Evolutionary conservation across 805 yeast genomes (phyloP).

Genomic region (Ogataea trehalophila): DNA sequence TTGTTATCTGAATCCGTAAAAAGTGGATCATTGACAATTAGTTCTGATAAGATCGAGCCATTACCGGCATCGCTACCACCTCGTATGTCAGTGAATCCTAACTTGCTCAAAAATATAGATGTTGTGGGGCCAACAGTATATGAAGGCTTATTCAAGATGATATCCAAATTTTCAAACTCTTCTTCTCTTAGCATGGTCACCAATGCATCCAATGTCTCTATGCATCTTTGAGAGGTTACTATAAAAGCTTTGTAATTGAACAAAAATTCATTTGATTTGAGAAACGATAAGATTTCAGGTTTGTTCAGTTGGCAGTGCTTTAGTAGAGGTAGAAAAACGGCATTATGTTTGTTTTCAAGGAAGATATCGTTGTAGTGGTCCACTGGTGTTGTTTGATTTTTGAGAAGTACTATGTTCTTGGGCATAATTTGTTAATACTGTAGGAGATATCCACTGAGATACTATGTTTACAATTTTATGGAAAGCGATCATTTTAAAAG

Average conservation of each 20-base stretch:
- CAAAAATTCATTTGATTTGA: conserved; percentile 41
- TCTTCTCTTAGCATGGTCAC: conserved; percentile 27
- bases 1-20: conserved; percentile 17
- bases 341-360: conserved; percentile 29
- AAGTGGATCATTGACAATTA: conserved; percentile 41
- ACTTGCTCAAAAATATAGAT: conserved; percentile 43
- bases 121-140: conserved; percentile 96
- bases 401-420: conserved; percentile 47
- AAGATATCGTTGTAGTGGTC: conserved; percentile 61
- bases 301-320: conserved; percentile 56
- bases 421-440: conserved; percentile 7
- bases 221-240: conserved; percentile 88
- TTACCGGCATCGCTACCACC: conserved; percentile 82
- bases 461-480: neutral
- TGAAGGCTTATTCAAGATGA: conserved; percentile 46
- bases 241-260: conserved; percentile 48
- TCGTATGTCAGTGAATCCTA: conserved; percentile 64
- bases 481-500: neutral
- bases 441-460: conserved; percentile 2
- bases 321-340: conserved; percentile 69
- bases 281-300: conserved; percentile 36
- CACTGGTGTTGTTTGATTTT: conserved; percentile 62
- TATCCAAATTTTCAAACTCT: conserved; percentile 11
- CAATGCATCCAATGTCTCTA: conserved; percentile 61
- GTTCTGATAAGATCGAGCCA: conserved; percentile 63